Base-by-base conservation (phyloP, 2,329 filamentous ascomycete genomes). In the Chaetomium sp. region DNA sequence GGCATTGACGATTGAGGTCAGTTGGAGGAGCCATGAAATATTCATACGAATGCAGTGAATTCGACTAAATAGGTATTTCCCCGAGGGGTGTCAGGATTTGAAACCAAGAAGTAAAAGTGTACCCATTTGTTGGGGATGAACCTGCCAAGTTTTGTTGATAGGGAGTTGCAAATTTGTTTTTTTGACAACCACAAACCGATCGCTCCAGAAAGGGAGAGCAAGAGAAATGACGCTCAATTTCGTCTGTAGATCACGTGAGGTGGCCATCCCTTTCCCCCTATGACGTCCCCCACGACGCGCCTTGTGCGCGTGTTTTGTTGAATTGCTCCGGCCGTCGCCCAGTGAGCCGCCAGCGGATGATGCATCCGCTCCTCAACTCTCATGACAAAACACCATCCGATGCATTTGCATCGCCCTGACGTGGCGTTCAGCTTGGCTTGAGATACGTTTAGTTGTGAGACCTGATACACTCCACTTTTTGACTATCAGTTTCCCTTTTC, bases 261-360 rank as follows among this genome's bases (percentile, higher is more conserved):
- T 31, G 27, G 42, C 35, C 21, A 19, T 38, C 9, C 42, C 42
- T 33, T 35, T n/a, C 10, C 27, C 33, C 27, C 33, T 19, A 60
- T 51, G 57, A 51, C 57, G 57, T 53, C 57, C 47, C 56, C 38
- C n/a, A 19, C 29, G 47, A 38, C 57, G 57, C 47, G 42, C 29
- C 35, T 25, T 25, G 31, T 35, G 45, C 45, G 45, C 29, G 42
- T 60, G 57, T 60, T 42, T 60, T 53, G 45, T 51, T 60, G 45
- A 60, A 51, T 53, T 53, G 29, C n/a, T 29, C 21, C 10, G 21
- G 10, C 53, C 7, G n/a, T 33, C 19, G 4, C n/a, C 7, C 53
- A 31, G 33, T 12, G 25, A 29, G 23, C n/a, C 19, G 16, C 10
- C 21, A 57, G 21, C 23, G 23, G 33, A 23, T 49, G 56, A 59